phyloP scores from a whole-genome alignment of 495 filamentous ascomycete species.

The Penicillium roqueforti region DNA sequence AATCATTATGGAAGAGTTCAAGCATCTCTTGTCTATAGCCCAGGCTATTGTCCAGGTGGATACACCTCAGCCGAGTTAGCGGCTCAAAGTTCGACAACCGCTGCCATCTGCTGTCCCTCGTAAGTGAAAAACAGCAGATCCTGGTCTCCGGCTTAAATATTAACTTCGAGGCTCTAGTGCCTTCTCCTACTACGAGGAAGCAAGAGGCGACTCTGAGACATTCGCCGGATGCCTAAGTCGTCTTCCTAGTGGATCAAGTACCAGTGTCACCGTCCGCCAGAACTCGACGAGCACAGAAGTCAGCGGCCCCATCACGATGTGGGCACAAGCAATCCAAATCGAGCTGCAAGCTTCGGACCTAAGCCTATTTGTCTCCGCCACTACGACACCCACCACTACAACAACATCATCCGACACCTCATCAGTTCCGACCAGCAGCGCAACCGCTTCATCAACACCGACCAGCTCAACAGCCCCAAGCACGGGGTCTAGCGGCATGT shows the following conservation, averaged over 20 bases:
- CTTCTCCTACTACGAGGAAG: not conserved
- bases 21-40: constrained; percentile 10
- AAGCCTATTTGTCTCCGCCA: constrained; percentile 8
- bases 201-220: not conserved
- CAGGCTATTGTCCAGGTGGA: constrained; percentile 18
- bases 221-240: constrained; percentile 9
- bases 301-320: constrained; percentile 25
- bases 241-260: not conserved
- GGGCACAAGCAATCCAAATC: constrained; percentile 22
- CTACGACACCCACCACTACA: constrained; percentile 1
- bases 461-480: not conserved
- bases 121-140: not conserved
- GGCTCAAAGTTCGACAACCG: constrained; percentile 6
- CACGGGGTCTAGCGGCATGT: not conserved
- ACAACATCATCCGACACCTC: not conserved
- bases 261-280: constrained; percentile 12
- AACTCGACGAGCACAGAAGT: constrained; percentile 4
- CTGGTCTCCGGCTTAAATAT: not conserved
- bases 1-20: not conserved
- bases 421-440: not conserved
- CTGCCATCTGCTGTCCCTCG: constrained; percentile 20
- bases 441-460: not conserved
- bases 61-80: constrained; percentile 18
- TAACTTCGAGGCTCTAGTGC: not conserved
- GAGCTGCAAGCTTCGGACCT: constrained; percentile 4